Evolutionary conservation across 352 stramenopile genomes (phyloP), one percentile per base, ranked within the genome.

Genomic region (Globisporangium rhizosaccharum): DNA sequence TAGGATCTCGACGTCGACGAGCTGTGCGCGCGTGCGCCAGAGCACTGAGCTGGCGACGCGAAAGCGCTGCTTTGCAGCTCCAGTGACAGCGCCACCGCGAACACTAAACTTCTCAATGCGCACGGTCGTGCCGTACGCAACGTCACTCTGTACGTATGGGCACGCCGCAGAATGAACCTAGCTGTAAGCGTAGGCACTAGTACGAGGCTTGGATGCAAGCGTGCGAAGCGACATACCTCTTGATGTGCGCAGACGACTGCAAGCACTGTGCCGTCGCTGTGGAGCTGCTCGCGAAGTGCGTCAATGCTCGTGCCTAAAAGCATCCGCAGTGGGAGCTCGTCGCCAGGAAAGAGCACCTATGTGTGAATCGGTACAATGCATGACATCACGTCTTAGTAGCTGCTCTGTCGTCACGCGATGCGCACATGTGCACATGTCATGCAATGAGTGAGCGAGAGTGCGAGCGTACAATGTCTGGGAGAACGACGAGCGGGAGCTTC

Each of bases 321-420:
- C 75, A 92, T 71, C 7, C 85, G 74, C 63, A 94, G 59, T 23
- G 85, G 83, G 2, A 94, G 59, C 56, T 87, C 77, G 41, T 92
- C 83, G 14, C 85, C 83, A 18, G 85, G 85, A 61, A 94, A 94
- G 20, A 94, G 71, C 56, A 94, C 79, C 83, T 94, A 12, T 30
- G 17, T 12, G 7, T 10, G 18, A 2, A 23, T 46, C 17, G 5
- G 41, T 12, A 26, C n/a, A 45, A 11, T 23, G 15, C 53, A 51
- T 17, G 51, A 2, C 47, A 3, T 15, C 2, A 45, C 20, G 42
- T 51, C 18, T 26, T 23, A 11, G 15, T 36, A 8, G 44, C 18
- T 23, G 30, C 39, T 0, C 10, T 17, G 11, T 18, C 11, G 17
- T 37, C 3, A 30, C 39, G 1, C 63, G 12, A n/a, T 28, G 37